Conservation (phyloP, 441 rosid genomes). For the Theobroma grandiflorum region DNA sequence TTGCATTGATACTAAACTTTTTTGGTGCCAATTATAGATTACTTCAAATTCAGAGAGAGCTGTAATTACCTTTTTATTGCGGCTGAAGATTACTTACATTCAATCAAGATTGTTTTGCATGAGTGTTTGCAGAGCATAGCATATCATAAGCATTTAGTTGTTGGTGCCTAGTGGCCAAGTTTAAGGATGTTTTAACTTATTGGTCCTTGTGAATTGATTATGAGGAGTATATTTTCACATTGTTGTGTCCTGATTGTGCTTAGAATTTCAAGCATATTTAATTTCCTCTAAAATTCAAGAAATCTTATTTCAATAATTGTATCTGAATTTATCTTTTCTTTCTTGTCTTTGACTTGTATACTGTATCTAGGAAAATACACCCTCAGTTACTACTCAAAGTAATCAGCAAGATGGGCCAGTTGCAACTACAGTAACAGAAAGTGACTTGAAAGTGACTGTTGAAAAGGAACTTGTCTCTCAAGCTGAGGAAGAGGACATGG, state of each 20-base stretch:
- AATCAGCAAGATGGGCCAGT: constrained; percentile 75
- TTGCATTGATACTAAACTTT: neutral
- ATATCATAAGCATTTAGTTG: neutral
- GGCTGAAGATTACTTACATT: neutral
- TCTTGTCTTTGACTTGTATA: constrained; percentile 18
- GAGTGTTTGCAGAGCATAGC: neutral
- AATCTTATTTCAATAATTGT: constrained; percentile 1
- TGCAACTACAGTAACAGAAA: constrained; percentile 61
- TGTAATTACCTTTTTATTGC: neutral
- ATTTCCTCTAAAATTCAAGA: neutral
- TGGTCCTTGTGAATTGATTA: neutral
- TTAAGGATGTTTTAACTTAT: constrained; percentile 5
- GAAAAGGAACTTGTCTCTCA: constrained; percentile 97
- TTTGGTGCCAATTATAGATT: neutral
- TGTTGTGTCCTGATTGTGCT: neutral
- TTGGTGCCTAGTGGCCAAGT: constrained; percentile 12
- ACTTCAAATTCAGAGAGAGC: neutral
- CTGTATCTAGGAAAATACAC: constrained; percentile 78
- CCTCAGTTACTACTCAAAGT: constrained; percentile 68
- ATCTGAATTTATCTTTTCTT: neutral
- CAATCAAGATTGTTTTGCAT: neutral
- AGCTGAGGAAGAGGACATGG: constrained; percentile 99
- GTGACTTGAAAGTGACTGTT: constrained; percentile 86
- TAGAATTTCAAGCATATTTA: neutral
- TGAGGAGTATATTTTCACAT: neutral